These are phyloP conservation scores for Gossypium davidsonii DNA, from an alignment of 441 rosid species.

Conservation along the genomic window DNA sequence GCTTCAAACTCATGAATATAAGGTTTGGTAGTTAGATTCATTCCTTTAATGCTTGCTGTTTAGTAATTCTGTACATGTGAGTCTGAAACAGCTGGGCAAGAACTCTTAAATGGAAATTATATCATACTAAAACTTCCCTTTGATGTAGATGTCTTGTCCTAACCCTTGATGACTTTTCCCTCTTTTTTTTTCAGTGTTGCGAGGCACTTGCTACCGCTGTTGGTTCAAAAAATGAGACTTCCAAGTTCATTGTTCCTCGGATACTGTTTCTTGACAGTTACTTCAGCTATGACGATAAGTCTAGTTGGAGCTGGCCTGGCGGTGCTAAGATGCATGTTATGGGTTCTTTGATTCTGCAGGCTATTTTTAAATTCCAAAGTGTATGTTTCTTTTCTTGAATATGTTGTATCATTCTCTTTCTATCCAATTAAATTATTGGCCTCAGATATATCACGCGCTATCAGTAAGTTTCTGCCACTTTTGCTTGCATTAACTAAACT, in stretches of 20 bases:
- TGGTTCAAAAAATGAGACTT: conserved; percentile 47
- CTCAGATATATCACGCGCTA: background rate
- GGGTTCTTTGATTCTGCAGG: conserved; percentile 87
- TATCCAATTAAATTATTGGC: background rate
- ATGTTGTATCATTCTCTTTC: background rate
- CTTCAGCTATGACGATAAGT: conserved; percentile 46
- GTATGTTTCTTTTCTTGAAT: conserved; percentile 37
- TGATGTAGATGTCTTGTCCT: background rate
- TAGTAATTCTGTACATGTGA: background rate
- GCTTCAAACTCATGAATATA: conserved; percentile 52
- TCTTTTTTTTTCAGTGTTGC: conserved; percentile 52
- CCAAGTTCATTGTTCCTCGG: conserved; percentile 50
- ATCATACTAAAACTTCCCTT: background rate
- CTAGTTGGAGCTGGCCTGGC: conserved; percentile 70
- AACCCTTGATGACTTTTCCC: background rate
- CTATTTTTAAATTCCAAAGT: conserved; percentile 63
- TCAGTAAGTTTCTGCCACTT: background rate
- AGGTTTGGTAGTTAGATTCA: conserved; percentile 39
- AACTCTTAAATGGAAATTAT: background rate
- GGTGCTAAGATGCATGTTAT: conserved; percentile 63
- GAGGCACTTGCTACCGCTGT: conserved; percentile 70
- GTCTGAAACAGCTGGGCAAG: background rate
- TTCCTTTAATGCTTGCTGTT: background rate
- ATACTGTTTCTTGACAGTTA: conserved; percentile 75
- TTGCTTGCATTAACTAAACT: background rate